Percentiles rank a stretch among this genome's conserved stretches.
phyloP scores from a whole-genome alignment of 1,284 basidiomycete species.

The Ceratobasidium sp. region DNA sequence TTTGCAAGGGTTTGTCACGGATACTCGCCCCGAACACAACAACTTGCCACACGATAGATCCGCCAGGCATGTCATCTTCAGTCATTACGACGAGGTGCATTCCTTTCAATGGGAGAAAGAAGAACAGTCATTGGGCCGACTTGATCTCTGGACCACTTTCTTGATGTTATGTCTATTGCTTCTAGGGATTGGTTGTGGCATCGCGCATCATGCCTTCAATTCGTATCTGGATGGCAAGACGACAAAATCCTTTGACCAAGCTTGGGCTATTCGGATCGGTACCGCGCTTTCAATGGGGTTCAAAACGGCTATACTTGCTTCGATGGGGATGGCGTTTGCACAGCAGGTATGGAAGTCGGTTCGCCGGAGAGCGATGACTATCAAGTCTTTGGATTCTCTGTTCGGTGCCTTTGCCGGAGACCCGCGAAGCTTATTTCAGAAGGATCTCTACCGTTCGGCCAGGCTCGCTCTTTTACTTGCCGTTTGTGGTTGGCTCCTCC shows the following conservation, averaged over 20 bases:
- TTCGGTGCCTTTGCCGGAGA: constrained; percentile 29
- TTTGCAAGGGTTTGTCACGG: background rate
- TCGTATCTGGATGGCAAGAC: constrained; percentile 19
- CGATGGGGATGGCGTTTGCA: constrained; percentile 30
- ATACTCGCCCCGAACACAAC: background rate
- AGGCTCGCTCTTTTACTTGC: constrained; percentile 26
- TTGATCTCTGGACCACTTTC: constrained; percentile 25
- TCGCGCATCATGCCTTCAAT: constrained; percentile 30
- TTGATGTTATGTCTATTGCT: constrained; percentile 18
- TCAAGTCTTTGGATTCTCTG: constrained; percentile 24
- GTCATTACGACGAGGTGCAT: constrained; percentile 9
- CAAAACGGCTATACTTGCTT: constrained; percentile 28
- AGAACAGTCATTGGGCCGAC: background rate
- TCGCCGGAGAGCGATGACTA: background rate
- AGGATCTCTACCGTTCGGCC: constrained; percentile 28
- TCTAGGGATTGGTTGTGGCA: constrained; percentile 21
- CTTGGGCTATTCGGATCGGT: constrained; percentile 34
- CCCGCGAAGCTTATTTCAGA: constrained; percentile 26
- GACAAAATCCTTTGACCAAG: constrained; percentile 28
- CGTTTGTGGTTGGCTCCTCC: constrained; percentile 20
- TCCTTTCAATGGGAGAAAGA: background rate
- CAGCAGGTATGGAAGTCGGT: constrained; percentile 29
- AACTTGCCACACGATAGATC: background rate
- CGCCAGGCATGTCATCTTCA: constrained; percentile 23
- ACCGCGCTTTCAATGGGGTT: constrained; percentile 28